Base-by-base conservation (phyloP, 2,329 filamentous ascomycete species). In the Botrytis cinerea region DNA sequence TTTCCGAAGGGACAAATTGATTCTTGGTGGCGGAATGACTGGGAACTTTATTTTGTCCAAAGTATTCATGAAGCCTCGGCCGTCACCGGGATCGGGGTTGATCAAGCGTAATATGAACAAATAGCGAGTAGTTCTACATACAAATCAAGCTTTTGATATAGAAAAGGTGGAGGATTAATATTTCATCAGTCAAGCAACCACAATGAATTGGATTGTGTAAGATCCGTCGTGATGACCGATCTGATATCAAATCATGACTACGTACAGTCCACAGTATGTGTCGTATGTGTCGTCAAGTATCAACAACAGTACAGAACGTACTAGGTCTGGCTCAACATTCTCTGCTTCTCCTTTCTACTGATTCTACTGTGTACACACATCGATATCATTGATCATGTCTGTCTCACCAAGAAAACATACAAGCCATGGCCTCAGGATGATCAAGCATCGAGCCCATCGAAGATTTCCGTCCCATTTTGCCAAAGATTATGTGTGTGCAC, bases 1-100 rank as follows among this genome's bases (percentile, higher is more conserved):
- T 57, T 28, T 28, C 51, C n/a, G 3, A 46, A 64, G 14, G 32
- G 22, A 18, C 43, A 10, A 45, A 28, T 45, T 22, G 7, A 9
- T 22, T 35, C 46, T 22, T 48, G 22, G 62, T 66, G 62, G 62
- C 45, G 62, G n/a, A 45, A 35, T 25, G 9, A 35, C 18, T 20
- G 10, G 28, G 40, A 35, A 35, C 18, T 66, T n/a, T 48, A 38
- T 66, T 38, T 51, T n/a, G 20, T 16, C 2, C 3, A 20, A 16
- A 6, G 51, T 25, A 38, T 25, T 16, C 22, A 20, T 45, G 12
- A 48, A 28, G 45, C 32, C 32, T 67, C 45, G 64, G 45, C 64
- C 64, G 64, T 54, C 64, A 54, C 46, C 64, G 64, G 61, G 61
- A 63, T 63, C 20, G 14, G 45, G 40, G 45, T 63, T 45, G 38